phyloP scores from a whole-genome alignment of 331 rosid species.

The Telfairia occidentalis region DNA sequence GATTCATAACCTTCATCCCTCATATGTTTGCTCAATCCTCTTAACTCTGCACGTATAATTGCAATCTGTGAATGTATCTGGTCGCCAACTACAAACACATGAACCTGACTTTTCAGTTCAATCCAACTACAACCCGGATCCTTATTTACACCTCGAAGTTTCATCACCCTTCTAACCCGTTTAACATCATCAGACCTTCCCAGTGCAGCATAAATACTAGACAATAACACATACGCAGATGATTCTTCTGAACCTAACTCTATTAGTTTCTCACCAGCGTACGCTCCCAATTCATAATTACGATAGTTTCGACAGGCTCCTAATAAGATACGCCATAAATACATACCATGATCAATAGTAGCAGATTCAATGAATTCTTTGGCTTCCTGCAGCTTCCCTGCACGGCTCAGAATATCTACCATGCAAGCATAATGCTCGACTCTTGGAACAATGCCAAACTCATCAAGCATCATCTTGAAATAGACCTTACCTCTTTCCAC shows the following conservation, averaged over 20 bases:
- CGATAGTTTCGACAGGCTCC: slow-evolving; percentile 63
- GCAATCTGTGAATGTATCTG: slow-evolving; percentile 61
- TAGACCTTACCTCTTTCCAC: slow-evolving; percentile 57
- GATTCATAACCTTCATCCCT: slow-evolving; percentile 39
- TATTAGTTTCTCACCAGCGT: slow-evolving; percentile 72
- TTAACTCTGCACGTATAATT: slow-evolving; percentile 34
- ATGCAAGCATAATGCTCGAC: slow-evolving; percentile 81
- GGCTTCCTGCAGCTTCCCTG: slow-evolving; percentile 66
- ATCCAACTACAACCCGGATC: slow-evolving; percentile 95
- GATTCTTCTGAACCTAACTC: slow-evolving; percentile 73
- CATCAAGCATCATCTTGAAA: slow-evolving; percentile 55
- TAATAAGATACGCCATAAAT: slow-evolving; percentile 73
- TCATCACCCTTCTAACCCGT: slow-evolving; percentile 68
- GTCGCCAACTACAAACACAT: slow-evolving; percentile 82
- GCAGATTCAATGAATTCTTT: slow-evolving; percentile 69
- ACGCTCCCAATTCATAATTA: slow-evolving; percentile 56
- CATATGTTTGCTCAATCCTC: slow-evolving; percentile 43
- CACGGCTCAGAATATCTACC: slow-evolving; percentile 78
- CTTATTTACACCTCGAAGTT: slow-evolving; percentile 54
- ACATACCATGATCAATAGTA: slow-evolving; percentile 52
- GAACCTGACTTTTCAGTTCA: slow-evolving; percentile 56
- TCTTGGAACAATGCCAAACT: slow-evolving; percentile 40
- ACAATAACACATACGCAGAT: slow-evolving; percentile 54
- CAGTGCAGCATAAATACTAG: slow-evolving; percentile 55
- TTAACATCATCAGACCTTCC: slow-evolving; percentile 62